A percentile compares a stretch with the other conserved stretches of the same genome.
Evolutionary conservation across 495 filamentous ascomycete species (phyloP).

Genomic region (Clavariopsis aquatica): DNA sequence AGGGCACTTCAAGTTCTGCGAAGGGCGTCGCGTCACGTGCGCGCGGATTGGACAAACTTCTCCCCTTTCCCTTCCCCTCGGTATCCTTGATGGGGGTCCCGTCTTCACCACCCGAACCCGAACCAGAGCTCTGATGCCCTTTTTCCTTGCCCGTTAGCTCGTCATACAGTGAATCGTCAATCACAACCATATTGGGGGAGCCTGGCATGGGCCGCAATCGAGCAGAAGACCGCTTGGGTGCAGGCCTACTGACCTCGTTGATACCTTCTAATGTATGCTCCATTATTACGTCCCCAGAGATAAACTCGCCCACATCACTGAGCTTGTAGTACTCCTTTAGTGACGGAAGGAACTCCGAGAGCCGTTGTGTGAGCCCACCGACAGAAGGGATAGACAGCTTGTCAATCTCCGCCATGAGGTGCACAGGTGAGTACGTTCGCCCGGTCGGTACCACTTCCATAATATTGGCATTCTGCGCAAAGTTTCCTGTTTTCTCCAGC

Average conservation of each 20-base stretch:
- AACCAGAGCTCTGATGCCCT: neutral
- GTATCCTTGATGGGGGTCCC: neutral
- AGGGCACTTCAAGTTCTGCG: constrained; percentile 35
- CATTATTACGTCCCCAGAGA: constrained; percentile 34
- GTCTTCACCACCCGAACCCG: neutral
- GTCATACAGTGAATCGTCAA: constrained; percentile 35
- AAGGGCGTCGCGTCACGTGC: constrained; percentile 26
- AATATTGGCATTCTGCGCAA: constrained; percentile 4
- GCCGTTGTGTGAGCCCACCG: constrained; percentile 42
- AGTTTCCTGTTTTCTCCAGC: constrained; percentile 19
- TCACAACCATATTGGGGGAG: constrained; percentile 28
- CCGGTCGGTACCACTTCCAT: constrained; percentile 15
- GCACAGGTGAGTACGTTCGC: constrained; percentile 39
- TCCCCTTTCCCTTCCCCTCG: neutral
- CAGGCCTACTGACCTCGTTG: constrained; percentile 34
- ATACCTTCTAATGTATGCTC: constrained; percentile 38
- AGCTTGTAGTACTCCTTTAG: constrained; percentile 29
- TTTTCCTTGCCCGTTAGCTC: constrained; percentile 29
- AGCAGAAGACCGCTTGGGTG: constrained; percentile 28
- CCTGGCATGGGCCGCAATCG: constrained; percentile 35
- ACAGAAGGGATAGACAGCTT: constrained; percentile 45
- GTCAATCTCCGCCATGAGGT: constrained; percentile 45
- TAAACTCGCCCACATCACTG: constrained; percentile 20
- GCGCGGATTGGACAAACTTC: neutral
- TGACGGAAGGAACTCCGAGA: constrained; percentile 44